A percentile compares a stretch with the other conserved stretches of the same genome.
phyloP scores from a whole-genome alignment of 179 eudicot genomes.

The Carnegiea gigantea region DNA sequence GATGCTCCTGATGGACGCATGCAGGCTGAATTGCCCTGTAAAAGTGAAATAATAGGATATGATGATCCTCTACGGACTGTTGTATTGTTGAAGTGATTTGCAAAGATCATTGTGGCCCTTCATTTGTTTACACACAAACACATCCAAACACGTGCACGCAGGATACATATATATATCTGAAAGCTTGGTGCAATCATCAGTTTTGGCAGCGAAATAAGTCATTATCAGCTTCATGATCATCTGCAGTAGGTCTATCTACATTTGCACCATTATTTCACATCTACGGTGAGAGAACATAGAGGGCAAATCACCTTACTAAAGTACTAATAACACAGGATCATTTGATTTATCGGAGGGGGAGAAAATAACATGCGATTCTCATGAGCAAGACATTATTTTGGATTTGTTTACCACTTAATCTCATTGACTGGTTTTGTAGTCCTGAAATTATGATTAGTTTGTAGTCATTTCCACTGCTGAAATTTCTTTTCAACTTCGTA shows the following conservation, averaged over 20 bases:
- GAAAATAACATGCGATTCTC: neutral
- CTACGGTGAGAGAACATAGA: neutral
- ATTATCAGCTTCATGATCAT: neutral
- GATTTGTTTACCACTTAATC: neutral
- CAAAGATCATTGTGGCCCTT: no score
- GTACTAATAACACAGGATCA: neutral
- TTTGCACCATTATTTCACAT: neutral
- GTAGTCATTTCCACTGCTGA: neutral
- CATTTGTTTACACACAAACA: no score
- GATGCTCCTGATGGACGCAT: no score
- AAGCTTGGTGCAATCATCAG: no score
- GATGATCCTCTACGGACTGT: neutral
- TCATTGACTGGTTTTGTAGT: neutral
- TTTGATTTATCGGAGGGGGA: neutral
- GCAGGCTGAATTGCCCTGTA: neutral
- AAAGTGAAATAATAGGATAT: neutral
- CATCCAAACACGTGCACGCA: no score
- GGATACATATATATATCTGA: no score
- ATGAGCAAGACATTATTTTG: neutral
- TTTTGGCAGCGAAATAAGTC: no score
- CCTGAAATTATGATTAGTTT: neutral
- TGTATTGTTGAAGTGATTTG: no score
- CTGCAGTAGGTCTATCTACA: neutral
- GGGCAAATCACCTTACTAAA: neutral
- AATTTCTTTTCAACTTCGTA: slow-evolving; percentile 2